Conservation (phyloP, 2,329 filamentous ascomycete genomes). For the Hymenotorrendiella dingleyae region DNA sequence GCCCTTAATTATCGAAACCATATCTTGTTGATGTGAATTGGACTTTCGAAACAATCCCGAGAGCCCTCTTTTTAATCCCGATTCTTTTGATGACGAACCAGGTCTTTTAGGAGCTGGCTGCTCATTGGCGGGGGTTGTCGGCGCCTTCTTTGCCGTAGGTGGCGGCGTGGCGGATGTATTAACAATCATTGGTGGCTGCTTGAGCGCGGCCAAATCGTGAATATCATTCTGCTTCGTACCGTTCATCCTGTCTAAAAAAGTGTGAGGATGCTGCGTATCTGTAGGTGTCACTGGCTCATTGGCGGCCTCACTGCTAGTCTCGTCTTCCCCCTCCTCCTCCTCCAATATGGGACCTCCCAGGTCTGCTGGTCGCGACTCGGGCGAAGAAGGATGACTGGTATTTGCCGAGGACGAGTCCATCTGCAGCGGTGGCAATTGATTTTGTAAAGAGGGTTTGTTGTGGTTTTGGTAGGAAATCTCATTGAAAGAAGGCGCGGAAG, state of each 20-base stretch:
- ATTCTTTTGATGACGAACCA: slow-evolving; percentile 10
- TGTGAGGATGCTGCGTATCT: slow-evolving; percentile 50
- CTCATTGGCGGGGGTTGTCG: background rate
- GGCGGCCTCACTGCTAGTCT: slow-evolving; percentile 53
- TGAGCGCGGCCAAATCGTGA: background rate
- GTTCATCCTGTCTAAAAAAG: slow-evolving; percentile 36
- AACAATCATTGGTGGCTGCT: slow-evolving; percentile 16
- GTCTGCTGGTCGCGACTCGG: slow-evolving; percentile 37
- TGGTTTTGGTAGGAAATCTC: slow-evolving; percentile 8
- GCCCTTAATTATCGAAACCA: slow-evolving; percentile 4
- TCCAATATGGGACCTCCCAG: slow-evolving; percentile 47
- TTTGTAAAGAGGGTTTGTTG: background rate
- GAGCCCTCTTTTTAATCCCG: slow-evolving; percentile 12
- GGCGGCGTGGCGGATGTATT: slow-evolving; percentile 20
- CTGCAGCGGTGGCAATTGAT: slow-evolving; percentile 8
- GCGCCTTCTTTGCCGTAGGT: slow-evolving; percentile 2
- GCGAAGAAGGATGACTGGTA: slow-evolving; percentile 19
- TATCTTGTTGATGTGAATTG: slow-evolving; percentile 10
- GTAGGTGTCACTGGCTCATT: slow-evolving; percentile 58
- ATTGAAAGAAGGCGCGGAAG: slow-evolving; percentile 3
- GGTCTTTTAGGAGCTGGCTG: slow-evolving; percentile 11
- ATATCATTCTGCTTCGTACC: slow-evolving; percentile 6
- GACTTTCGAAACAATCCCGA: slow-evolving; percentile 20
- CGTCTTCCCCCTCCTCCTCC: slow-evolving; percentile 46
- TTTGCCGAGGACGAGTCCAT: slow-evolving; percentile 9